A percentile compares a stretch with the other conserved stretches of the same genome.
Evolutionary conservation across 345 rosid species (phyloP).

Genomic region (Eucalyptus tenuipes): DNA sequence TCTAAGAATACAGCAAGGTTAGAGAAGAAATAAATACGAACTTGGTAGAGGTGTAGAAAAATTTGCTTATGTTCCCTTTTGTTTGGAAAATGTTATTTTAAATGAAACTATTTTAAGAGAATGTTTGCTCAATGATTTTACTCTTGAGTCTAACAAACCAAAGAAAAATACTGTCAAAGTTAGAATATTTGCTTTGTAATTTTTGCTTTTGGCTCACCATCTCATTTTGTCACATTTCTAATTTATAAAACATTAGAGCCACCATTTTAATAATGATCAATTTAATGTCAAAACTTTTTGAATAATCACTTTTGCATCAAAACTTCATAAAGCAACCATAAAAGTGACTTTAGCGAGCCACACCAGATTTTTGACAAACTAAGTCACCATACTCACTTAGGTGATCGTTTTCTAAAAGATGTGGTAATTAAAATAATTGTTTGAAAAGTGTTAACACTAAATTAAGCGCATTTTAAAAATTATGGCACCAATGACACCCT

Average conservation of each 20-base stretch:
- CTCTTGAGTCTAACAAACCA: background rate
- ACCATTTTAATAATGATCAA: background rate
- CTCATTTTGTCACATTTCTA: background rate
- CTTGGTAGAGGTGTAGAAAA: background rate
- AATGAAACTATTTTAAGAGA: background rate
- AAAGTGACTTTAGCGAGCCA: background rate
- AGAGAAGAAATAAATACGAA: background rate
- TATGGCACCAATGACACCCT: background rate
- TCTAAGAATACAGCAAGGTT: background rate
- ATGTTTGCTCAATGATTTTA: background rate
- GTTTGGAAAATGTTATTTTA: background rate
- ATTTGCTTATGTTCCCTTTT: background rate
- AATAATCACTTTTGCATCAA: background rate
- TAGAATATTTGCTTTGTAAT: background rate
- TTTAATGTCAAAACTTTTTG: background rate
- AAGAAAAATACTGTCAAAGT: background rate
- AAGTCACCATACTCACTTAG: background rate
- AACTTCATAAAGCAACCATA: background rate
- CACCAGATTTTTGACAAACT: background rate
- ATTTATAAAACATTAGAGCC: fast-evolving
- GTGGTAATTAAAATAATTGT: background rate
- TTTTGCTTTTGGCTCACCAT: background rate
- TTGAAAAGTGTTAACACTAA: background rate
- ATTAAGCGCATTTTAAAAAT: background rate
- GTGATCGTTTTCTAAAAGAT: background rate